Conservation (phyloP, 192 early-diverging fungal species). For the Coemansia sp. region DNA sequence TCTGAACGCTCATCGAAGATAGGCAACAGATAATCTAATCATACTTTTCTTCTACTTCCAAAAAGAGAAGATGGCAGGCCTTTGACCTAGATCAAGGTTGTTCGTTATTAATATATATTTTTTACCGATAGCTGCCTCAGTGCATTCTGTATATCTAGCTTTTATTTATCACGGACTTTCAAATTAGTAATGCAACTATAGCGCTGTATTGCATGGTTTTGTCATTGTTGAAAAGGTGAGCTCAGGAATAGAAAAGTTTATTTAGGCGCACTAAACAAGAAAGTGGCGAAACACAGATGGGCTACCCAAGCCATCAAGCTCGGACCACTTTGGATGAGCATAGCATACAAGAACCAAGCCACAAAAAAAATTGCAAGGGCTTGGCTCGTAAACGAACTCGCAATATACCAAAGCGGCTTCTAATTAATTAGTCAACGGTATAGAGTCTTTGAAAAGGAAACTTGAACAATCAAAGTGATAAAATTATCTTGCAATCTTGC, state of each 20-base stretch:
- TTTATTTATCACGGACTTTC: background rate
- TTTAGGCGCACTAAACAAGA: background rate
- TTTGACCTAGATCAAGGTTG: background rate
- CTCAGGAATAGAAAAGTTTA: background rate
- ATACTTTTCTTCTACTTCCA: background rate
- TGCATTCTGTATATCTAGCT: background rate
- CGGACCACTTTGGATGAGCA: background rate
- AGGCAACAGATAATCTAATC: background rate
- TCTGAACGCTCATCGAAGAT: background rate
- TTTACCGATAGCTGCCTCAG: background rate
- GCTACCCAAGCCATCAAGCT: background rate
- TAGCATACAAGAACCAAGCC: background rate
- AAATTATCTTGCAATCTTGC: background rate
- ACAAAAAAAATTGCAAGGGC: background rate
- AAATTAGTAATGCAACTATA: background rate
- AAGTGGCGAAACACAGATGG: background rate
- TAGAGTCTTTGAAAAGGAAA: background rate
- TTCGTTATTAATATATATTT: background rate
- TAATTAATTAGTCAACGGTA: constrained; percentile 10
- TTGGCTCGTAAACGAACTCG: background rate
- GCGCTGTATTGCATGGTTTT: background rate
- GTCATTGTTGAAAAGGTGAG: background rate
- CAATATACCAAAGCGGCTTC: constrained; percentile 1
- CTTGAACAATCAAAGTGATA: background rate
- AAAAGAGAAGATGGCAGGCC: background rate